Conservation (phyloP, 352 stramenopile species). For the Paralagenidium karlingii region DNA sequence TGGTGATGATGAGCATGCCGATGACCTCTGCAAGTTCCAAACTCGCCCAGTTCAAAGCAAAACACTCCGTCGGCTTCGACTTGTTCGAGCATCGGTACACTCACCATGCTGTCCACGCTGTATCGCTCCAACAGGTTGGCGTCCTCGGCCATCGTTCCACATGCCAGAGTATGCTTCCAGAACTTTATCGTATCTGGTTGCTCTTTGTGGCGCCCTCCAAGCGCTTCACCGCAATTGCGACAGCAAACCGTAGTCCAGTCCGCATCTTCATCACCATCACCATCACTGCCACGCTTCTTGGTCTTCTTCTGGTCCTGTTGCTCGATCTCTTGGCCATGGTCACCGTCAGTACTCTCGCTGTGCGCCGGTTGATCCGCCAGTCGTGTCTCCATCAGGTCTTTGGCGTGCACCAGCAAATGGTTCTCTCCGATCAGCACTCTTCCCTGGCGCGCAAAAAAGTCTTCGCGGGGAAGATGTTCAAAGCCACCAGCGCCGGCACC, state of each 20-base stretch:
- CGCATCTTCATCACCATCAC: slow-evolving; percentile 11
- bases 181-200: slow-evolving; percentile 32
- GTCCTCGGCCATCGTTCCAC: background rate
- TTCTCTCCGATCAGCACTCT: slow-evolving; percentile 54
- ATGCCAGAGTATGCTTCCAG: slow-evolving; percentile 41
- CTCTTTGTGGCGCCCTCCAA: slow-evolving; percentile 26
- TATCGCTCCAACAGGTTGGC: slow-evolving; percentile 47
- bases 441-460: slow-evolving; percentile 30
- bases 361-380: slow-evolving; percentile 4
- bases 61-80: slow-evolving; percentile 66
- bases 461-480: slow-evolving; percentile 60
- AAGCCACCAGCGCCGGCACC: slow-evolving; percentile 63
- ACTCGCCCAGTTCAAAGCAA: slow-evolving; percentile 28
- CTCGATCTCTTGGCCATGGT: too few species aligned
- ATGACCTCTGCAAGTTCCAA: too few species aligned
- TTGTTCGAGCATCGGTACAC: slow-evolving; percentile 46
- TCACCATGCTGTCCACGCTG: slow-evolving; percentile 58
- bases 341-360: background rate
- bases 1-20: too few species aligned
- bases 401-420: slow-evolving; percentile 41
- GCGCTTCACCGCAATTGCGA: slow-evolving; percentile 14
- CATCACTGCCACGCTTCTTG: background rate
- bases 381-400: slow-evolving; percentile 15
- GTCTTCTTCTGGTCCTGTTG: too few species aligned
- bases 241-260: slow-evolving; percentile 31